Conservation (phyloP, 805 yeast species). For the Myxozyma geophila region DNA sequence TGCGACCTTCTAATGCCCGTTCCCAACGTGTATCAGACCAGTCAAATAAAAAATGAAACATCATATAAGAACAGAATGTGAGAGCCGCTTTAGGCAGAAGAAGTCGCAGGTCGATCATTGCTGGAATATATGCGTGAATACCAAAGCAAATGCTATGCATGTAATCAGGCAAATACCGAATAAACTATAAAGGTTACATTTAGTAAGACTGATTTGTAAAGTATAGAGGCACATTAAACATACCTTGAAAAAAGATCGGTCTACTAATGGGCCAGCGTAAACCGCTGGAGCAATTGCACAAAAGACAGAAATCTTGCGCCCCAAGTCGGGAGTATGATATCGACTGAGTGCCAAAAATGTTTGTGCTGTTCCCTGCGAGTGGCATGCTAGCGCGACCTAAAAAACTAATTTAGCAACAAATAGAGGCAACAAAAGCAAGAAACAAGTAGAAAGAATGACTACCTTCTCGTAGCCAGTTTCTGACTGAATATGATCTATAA, state of each 20-base stretch:
- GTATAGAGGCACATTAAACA: not conserved
- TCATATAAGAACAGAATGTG: conserved; percentile 66
- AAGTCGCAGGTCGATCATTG: conserved; percentile 65
- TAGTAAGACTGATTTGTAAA: not conserved
- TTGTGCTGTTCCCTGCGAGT: conserved; percentile 94
- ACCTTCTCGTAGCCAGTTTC: conserved; percentile 44
- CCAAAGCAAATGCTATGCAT: conserved; percentile 63
- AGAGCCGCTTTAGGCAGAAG: conserved; percentile 50
- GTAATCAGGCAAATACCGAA: conserved; percentile 39
- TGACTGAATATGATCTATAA: conserved; percentile 63
- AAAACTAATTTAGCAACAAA: conserved; percentile 41
- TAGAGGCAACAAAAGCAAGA: not conserved
- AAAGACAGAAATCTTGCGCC: conserved; percentile 65
- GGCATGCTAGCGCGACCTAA: conserved; percentile 71
- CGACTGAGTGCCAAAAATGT: conserved; percentile 68
- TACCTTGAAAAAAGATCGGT: conserved; percentile 49
- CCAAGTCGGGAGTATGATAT: conserved; percentile 51
- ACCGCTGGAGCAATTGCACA: conserved; percentile 89
- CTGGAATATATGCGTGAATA: conserved; percentile 73
- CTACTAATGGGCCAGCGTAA: conserved; percentile 77
- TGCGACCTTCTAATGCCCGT: conserved; percentile 63
- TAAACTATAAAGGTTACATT: conserved; percentile 20
- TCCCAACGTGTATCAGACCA: conserved; percentile 88
- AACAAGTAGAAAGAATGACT: not conserved
- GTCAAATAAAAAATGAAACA: conserved; percentile 84